Evolutionary conservation across 495 filamentous ascomycete genomes (phyloP), one percentile per base, ranked within the genome.

Genomic region (Endocarpon pusillum): DNA sequence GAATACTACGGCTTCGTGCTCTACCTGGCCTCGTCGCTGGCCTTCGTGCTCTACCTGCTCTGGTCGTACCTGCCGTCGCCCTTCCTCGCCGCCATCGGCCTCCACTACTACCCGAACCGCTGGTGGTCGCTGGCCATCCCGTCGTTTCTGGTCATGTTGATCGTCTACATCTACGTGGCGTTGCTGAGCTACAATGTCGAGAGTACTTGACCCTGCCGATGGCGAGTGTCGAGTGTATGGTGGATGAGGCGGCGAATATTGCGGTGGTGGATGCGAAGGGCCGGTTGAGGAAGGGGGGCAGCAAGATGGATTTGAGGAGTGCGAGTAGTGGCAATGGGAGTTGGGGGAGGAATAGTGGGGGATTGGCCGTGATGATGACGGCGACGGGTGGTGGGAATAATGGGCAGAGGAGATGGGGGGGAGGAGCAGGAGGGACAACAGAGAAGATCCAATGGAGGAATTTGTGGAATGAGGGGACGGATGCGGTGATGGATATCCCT

Each of bases 1-100:
- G 89, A 97, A 49, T 97, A 97, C 67, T 96, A 97, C 52, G 89
- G 89, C 41, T 96, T 97, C 57, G 86, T 89, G 33, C 67, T 97
- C 18, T 96, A 97, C 52, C 66, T 97, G 18, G 77, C 81, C 45
- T 81, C 75, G 22, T 77, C 69, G 10, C 58, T 85, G 23, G 72
- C 68, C 1, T 96, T 94, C 50, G 65, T 86, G 18, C 76, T 94
- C 33, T 96, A 96, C 51, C 62, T 96, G 7, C 67, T 96, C 2
- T 97, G 91, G 89, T 78, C 81, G 9, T 96, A 84, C 51, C 75
- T 94, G 2, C 89, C 89, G 0, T 82, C 80, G 14, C 81, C 84
- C 0, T 83, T 96, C 52, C 66, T 97, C 17, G 82, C 93, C 51
- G 81, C 85, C 37, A 63, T 96, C 19, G 87, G 89, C 6, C 91